A percentile compares a stretch with the other conserved stretches of the same genome.
These are phyloP conservation scores for Auxenochlorella pyrenoidosa DNA, from an alignment of 139 green algal genomes.

Conservation along the genomic window DNA sequence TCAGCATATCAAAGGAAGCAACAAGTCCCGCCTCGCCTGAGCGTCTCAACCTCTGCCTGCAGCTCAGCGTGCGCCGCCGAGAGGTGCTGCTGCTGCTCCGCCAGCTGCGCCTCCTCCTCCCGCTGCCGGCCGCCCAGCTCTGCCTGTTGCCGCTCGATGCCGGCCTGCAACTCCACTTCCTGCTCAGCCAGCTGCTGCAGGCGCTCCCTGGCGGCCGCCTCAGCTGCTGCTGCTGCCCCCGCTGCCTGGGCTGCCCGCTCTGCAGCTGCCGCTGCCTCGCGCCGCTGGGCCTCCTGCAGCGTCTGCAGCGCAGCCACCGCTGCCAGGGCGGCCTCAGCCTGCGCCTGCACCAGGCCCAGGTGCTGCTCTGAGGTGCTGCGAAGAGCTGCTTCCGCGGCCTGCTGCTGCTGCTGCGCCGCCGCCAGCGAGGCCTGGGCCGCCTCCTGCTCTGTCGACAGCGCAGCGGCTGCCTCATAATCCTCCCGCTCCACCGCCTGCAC, in stretches of 20 bases:
- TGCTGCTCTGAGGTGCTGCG: slow-evolving; percentile 8
- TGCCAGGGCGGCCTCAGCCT: slow-evolving; percentile 15
- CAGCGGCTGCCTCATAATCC: slow-evolving; percentile 15
- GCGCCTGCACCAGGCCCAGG: slow-evolving; percentile 25
- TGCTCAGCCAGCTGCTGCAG: slow-evolving; percentile 3
- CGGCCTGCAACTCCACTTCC: not conserved
- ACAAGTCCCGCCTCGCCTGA: slow-evolving; percentile 35
- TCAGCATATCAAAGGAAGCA: no score
- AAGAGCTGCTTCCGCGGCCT: slow-evolving; percentile 23
- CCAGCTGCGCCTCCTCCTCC: not conserved
- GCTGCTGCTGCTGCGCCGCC: not conserved
- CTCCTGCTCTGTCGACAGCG: slow-evolving; percentile 19
- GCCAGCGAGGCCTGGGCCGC: not conserved
- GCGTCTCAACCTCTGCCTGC: slow-evolving; percentile 47
- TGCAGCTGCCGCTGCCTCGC: not conserved
- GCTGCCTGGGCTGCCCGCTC: not conserved
- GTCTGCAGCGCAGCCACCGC: slow-evolving; percentile 21
- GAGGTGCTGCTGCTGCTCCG: slow-evolving; percentile 8
- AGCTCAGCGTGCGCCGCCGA: not conserved
- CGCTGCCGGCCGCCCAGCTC: not conserved
- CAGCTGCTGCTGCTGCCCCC: not conserved
- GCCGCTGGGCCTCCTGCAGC: not conserved
- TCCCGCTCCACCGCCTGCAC: slow-evolving; percentile 12
- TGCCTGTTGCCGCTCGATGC: not conserved
- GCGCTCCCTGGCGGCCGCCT: not conserved